A percentile compares a stretch with the other conserved stretches of the same genome.
Conservation (phyloP, 2,329 filamentous ascomycete genomes). For the Aspergillus sp. region DNA sequence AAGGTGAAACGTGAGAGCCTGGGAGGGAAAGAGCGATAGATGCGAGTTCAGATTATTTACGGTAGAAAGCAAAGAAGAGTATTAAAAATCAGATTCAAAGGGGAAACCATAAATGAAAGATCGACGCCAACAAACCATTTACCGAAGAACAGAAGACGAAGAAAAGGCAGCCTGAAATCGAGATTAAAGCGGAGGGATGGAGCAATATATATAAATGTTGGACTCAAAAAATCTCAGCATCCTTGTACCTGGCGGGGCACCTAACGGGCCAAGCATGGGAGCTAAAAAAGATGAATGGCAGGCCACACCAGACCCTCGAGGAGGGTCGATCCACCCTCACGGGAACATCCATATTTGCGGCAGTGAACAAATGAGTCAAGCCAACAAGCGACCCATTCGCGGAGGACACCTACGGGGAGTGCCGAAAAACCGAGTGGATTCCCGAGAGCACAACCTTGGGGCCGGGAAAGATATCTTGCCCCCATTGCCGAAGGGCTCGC, state of each 20-base stretch:
- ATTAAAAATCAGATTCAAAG: background rate
- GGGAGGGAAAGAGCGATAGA: background rate
- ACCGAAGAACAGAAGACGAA: background rate
- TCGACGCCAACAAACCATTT: background rate
- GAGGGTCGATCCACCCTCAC: conserved; percentile 4
- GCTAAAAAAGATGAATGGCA: conserved; percentile 2
- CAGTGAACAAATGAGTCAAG: background rate
- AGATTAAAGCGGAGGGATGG: background rate
- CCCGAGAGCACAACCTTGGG: background rate
- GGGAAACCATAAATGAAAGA: background rate
- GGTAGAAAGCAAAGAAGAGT: background rate
- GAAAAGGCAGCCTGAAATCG: background rate
- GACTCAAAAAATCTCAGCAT: conserved; percentile 1
- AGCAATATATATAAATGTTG: conserved; percentile 1
- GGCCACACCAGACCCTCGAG: conserved; percentile 1
- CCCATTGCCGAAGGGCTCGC: background rate
- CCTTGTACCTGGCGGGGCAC: conserved; percentile 6
- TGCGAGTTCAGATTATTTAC: background rate
- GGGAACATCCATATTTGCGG: background rate
- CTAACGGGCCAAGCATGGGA: conserved; percentile 15
- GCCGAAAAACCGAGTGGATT: conserved; percentile 5
- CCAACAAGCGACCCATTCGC: conserved; percentile 1
- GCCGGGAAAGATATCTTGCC: background rate
- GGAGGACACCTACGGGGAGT: conserved; percentile 9
- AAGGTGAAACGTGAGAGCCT: background rate